Conservation (phyloP, 1,284 basidiomycete genomes). For the Neonothopanus nambi region DNA sequence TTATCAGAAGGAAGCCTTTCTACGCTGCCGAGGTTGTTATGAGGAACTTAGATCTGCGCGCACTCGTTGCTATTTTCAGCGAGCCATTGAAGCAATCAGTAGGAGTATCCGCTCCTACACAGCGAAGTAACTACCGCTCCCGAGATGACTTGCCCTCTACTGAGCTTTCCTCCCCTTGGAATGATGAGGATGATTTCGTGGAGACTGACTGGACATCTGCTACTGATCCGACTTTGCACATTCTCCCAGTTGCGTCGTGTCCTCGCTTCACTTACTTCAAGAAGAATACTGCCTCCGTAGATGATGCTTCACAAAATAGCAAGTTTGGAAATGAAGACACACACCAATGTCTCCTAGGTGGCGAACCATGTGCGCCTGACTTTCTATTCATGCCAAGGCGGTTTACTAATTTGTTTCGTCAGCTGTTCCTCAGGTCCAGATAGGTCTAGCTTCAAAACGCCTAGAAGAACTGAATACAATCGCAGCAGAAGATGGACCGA, state of each 20-base stretch:
- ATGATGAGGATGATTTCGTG: slow-evolving; percentile 82
- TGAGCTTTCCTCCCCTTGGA: slow-evolving; percentile 58
- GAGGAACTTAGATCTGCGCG: slow-evolving; percentile 77
- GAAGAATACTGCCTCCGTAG: slow-evolving; percentile 48
- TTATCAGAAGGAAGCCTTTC: slow-evolving; percentile 81
- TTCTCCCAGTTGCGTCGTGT: slow-evolving; percentile 75
- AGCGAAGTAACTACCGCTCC: slow-evolving; percentile 50
- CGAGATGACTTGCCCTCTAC: slow-evolving; percentile 43
- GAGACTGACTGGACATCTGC: slow-evolving; percentile 73
- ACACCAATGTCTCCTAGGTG: slow-evolving; percentile 84
- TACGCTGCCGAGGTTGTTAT: slow-evolving; percentile 90
- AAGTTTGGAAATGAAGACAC: slow-evolving; percentile 91
- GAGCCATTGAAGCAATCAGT: slow-evolving; percentile 69
- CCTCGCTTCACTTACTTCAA: slow-evolving; percentile 87
- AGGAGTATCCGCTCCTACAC: slow-evolving; percentile 41
- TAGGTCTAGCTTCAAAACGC: slow-evolving; percentile 61
- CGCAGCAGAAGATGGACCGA: slow-evolving; percentile 21
- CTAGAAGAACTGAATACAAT: slow-evolving; percentile 48
- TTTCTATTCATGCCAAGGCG: background rate
- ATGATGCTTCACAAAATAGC: slow-evolving; percentile 45
- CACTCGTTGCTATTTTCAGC: slow-evolving; percentile 76
- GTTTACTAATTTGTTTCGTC: background rate
- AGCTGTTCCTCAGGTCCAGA: slow-evolving; percentile 75
- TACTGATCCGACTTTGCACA: slow-evolving; percentile 60
- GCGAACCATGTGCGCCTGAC: slow-evolving; percentile 61